Evolutionary conservation across 2,329 filamentous ascomycete genomes (phyloP).

Genomic region (Cladosporium austrohemisphaericum): DNA sequence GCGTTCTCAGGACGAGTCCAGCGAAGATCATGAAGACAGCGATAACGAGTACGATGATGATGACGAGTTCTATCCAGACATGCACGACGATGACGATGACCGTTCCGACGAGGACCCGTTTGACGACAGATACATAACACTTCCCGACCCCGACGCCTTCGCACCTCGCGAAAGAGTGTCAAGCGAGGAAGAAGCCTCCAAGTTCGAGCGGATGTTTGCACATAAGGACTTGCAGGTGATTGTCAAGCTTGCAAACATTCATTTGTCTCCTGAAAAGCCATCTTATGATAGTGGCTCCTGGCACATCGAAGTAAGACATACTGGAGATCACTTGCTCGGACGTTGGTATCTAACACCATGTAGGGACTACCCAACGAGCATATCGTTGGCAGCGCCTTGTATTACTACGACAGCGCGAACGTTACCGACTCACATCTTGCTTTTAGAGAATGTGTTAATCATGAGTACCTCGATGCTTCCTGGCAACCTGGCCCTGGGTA

Average conservation of each 20-base stretch:
- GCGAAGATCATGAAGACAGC: background rate
- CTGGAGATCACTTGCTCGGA: background rate
- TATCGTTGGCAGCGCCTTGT: constrained; percentile 60
- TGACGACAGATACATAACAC: background rate
- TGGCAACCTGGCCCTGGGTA: background rate
- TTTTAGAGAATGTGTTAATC: constrained; percentile 43
- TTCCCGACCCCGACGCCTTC: background rate
- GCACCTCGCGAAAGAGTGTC: background rate
- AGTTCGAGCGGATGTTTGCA: constrained; percentile 26
- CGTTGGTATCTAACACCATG: background rate
- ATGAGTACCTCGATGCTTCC: constrained; percentile 4
- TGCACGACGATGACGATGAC: too few species aligned
- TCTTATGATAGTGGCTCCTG: constrained; percentile 52
- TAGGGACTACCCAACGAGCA: constrained; percentile 53
- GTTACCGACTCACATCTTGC: constrained; percentile 51
- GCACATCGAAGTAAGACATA: constrained; percentile 43
- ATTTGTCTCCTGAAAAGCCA: constrained; percentile 57
- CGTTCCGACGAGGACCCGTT: too few species aligned
- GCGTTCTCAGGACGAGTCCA: too few species aligned
- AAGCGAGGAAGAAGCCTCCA: background rate
- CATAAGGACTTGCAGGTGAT: constrained; percentile 56
- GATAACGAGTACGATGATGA: background rate
- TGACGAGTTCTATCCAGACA: background rate
- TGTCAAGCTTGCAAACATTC: constrained; percentile 58
- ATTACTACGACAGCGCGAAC: constrained; percentile 60